Evolutionary conservation across 177 flowering plant genomes (phyloP).

Genomic region (Vitis hybrid): DNA sequence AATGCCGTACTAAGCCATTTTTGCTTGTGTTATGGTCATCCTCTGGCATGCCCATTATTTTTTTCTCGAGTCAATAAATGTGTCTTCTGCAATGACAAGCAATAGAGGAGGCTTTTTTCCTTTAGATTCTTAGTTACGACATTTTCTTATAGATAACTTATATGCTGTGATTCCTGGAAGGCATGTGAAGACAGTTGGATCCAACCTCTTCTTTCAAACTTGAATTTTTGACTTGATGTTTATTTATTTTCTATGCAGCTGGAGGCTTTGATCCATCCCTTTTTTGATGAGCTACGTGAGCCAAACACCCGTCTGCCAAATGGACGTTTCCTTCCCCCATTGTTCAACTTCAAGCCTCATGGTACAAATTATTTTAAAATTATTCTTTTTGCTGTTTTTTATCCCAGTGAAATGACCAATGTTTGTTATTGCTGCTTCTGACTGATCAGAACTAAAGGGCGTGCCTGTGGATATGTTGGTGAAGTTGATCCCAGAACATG

Average conservation of each 20-base stretch:
- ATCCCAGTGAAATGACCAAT: background rate
- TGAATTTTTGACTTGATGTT: background rate
- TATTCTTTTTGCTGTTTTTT: background rate
- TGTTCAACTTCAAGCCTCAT: constrained; percentile 72
- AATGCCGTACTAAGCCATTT: background rate
- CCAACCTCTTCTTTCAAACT: no score
- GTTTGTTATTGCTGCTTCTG: background rate
- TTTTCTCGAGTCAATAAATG: background rate
- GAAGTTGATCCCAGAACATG: constrained; percentile 79
- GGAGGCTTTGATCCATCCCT: constrained; percentile 77
- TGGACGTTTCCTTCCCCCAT: constrained; percentile 75
- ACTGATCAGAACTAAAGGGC: constrained; percentile 59
- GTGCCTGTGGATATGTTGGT: constrained; percentile 52
- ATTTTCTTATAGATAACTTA: no score
- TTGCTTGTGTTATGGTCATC: background rate
- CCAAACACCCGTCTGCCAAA: constrained; percentile 70
- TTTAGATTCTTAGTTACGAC: no score
- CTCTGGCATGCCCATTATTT: background rate
- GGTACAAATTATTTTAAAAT: constrained; percentile 32
- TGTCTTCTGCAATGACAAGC: no score
- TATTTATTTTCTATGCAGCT: constrained; percentile 41
- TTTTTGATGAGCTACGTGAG: constrained; percentile 83
- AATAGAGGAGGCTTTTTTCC: no score
- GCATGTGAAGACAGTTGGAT: no score
- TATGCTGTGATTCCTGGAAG: no score